These are phyloP conservation scores for Lecanicillium sp. DNA, from an alignment of 2,329 filamentous ascomycete species.

Conservation along the genomic window DNA sequence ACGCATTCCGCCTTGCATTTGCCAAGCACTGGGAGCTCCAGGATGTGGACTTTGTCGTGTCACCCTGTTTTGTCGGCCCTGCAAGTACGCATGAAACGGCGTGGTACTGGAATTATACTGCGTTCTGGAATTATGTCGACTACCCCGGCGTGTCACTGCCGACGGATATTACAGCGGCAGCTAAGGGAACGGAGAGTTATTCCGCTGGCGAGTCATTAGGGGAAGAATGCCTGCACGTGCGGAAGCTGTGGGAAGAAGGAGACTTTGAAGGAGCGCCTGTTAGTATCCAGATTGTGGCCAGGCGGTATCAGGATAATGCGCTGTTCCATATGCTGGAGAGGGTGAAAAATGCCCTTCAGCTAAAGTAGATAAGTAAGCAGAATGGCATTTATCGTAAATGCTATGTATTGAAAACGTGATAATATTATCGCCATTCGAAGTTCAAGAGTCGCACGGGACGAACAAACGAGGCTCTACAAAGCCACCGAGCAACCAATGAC, in stretches of 20 bases:
- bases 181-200: slow-evolving; percentile 17
- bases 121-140: slow-evolving; percentile 29
- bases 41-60: slow-evolving; percentile 28
- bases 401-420: no score
- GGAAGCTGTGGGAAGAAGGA: slow-evolving; percentile 21
- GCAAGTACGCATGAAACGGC: slow-evolving; percentile 28
- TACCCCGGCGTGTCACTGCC: slow-evolving; percentile 27
- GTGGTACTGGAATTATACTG: slow-evolving; percentile 29
- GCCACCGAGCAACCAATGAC: no score
- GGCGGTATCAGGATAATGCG: slow-evolving; percentile 25
- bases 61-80: slow-evolving; percentile 27
- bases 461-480: no score
- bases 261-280: slow-evolving; percentile 26
- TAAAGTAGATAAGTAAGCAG: no score
- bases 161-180: slow-evolving; percentile 22
- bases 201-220: slow-evolving; percentile 17
- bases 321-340: slow-evolving; percentile 21
- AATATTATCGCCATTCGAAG: no score
- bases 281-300: slow-evolving; percentile 23
- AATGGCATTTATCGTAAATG: no score
- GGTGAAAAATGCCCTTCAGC: slow-evolving; percentile 11
- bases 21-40: slow-evolving; percentile 25
- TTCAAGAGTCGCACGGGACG: no score
- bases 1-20: slow-evolving; percentile 24
- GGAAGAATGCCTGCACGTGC: slow-evolving; percentile 20